phyloP scores from a whole-genome alignment of 2,329 filamentous ascomycete species.

The Fusarium sp. region DNA sequence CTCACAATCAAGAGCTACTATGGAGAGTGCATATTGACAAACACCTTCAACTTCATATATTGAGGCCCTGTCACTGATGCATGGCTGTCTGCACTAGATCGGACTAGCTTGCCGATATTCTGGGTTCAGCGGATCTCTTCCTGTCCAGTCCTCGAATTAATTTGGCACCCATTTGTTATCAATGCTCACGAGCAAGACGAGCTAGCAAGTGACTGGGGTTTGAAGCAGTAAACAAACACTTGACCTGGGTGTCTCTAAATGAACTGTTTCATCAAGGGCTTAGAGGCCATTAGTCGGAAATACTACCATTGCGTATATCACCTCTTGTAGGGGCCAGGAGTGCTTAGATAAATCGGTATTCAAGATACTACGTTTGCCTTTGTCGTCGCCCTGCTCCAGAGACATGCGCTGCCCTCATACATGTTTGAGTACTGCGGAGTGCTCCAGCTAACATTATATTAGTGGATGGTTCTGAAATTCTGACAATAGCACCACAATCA shows the following conservation, averaged over 20 bases:
- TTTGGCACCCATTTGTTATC: conserved; percentile 32
- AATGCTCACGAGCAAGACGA: conserved; percentile 5
- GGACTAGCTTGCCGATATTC: conserved; percentile 38
- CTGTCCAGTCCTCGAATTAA: conserved; percentile 29
- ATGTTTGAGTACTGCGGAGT: conserved; percentile 6
- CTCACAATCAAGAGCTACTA: conserved; percentile 14
- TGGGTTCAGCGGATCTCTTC: conserved; percentile 36
- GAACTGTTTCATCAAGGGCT: not conserved
- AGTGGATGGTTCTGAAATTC: conserved; percentile 22
- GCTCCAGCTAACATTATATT: not conserved
- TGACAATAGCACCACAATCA: conserved; percentile 1
- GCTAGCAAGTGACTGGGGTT: conserved; percentile 4
- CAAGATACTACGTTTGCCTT: not conserved
- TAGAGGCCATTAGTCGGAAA: not conserved
- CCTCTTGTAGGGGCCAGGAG: not conserved
- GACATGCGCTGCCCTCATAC: not conserved
- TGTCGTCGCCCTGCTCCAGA: not conserved
- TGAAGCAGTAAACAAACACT: conserved; percentile 21
- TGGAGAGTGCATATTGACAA: not conserved
- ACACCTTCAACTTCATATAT: not conserved
- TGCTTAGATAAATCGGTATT: not conserved
- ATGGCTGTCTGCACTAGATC: conserved; percentile 19
- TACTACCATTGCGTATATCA: not conserved
- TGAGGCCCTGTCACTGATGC: not conserved
- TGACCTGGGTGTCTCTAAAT: not conserved